Percentiles rank a stretch among this genome's conserved stretches.
phyloP scores from a whole-genome alignment of 805 yeast genomes.

The Cyberlindnera veronae region DNA sequence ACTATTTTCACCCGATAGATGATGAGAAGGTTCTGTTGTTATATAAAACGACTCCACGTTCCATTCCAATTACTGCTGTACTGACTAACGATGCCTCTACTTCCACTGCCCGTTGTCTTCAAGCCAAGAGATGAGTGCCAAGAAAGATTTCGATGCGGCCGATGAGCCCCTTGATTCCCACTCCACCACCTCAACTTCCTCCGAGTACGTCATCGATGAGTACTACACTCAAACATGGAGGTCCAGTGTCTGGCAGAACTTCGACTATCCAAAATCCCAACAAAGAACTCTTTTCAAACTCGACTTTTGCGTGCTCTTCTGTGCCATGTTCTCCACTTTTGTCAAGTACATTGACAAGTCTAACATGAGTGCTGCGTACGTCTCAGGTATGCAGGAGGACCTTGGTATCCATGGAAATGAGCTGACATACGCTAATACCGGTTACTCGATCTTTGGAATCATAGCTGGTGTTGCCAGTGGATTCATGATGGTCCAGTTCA shows the following conservation, averaged over 20 bases:
- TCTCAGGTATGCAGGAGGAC: conserved; percentile 57
- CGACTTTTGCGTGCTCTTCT: conserved; percentile 47
- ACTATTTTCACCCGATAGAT: too few relatives aligned
- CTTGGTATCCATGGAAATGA: conserved; percentile 58
- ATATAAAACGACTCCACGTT: too few relatives aligned
- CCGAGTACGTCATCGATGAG: conserved; percentile 3
- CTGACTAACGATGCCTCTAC: too few relatives aligned
- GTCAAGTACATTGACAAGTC: conserved; percentile 56
- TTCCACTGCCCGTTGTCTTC: too few relatives aligned
- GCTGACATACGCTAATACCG: conserved; percentile 52
- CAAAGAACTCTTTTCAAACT: conserved; percentile 49
- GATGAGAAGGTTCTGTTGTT: too few relatives aligned
- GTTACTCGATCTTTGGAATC: conserved; percentile 58
- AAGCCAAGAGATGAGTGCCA: too few relatives aligned
- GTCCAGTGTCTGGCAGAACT: conserved; percentile 11
- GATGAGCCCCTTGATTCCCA: too few relatives aligned
- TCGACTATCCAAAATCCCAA: conserved; percentile 13
- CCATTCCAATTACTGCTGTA: too few relatives aligned
- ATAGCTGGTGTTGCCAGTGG: conserved; percentile 49
- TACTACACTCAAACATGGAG: conserved; percentile 10
- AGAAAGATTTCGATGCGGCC: too few relatives aligned
- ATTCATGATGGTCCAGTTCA: conserved; percentile 61
- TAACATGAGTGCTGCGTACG: conserved; percentile 62
- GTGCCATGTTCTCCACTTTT: conserved; percentile 21
- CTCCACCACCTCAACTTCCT: not conserved